A percentile compares a stretch with the other conserved stretches of the same genome.
These are phyloP conservation scores for Saxophila tyrrhenica DNA, from an alignment of 495 filamentous ascomycete genomes.

Conservation along the genomic window DNA sequence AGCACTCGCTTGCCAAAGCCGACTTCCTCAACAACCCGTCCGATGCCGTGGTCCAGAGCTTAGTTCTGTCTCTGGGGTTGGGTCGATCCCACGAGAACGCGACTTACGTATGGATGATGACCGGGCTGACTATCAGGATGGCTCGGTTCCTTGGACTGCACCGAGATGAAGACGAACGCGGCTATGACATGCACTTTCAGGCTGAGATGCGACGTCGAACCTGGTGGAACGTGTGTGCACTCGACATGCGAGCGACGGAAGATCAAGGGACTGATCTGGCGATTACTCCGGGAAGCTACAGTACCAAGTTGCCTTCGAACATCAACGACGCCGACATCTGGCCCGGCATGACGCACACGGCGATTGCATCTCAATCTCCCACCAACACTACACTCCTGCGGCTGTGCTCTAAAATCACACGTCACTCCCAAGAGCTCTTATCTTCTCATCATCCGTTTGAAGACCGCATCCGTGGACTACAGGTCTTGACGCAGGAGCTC, in stretches of 20 bases:
- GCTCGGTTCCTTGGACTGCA: slow-evolving; percentile 19
- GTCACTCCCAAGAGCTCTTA: slow-evolving; percentile 38
- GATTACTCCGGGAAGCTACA: slow-evolving; percentile 29
- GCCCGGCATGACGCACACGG: slow-evolving; percentile 15
- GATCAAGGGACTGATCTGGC: slow-evolving; percentile 35
- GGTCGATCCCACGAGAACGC: slow-evolving; percentile 40
- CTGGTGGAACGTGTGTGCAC: slow-evolving; percentile 15
- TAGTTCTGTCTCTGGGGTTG: slow-evolving; percentile 38
- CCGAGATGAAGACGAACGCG: slow-evolving; percentile 15
- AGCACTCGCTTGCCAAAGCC: slow-evolving; percentile 43
- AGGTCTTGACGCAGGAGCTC: slow-evolving; percentile 33
- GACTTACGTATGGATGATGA: slow-evolving; percentile 44
- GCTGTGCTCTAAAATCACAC: slow-evolving; percentile 31
- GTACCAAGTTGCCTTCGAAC: slow-evolving; percentile 32
- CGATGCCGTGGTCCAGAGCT: slow-evolving; percentile 38
- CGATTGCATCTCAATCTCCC: slow-evolving; percentile 32
- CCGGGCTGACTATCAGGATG: slow-evolving; percentile 21
- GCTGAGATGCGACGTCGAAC: slow-evolving; percentile 15
- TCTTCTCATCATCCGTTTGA: slow-evolving; percentile 24
- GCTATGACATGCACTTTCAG: slow-evolving; percentile 15
- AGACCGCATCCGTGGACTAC: slow-evolving; percentile 35
- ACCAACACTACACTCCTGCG: slow-evolving; percentile 38
- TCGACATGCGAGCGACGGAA: slow-evolving; percentile 23
- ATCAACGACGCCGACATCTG: slow-evolving; percentile 20
- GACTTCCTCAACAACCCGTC: slow-evolving; percentile 36